A percentile compares a stretch with the other conserved stretches of the same genome.
These are phyloP conservation scores for Geoglossum cookeanum DNA, from an alignment of 2,329 filamentous ascomycete species.

Conservation along the genomic window DNA sequence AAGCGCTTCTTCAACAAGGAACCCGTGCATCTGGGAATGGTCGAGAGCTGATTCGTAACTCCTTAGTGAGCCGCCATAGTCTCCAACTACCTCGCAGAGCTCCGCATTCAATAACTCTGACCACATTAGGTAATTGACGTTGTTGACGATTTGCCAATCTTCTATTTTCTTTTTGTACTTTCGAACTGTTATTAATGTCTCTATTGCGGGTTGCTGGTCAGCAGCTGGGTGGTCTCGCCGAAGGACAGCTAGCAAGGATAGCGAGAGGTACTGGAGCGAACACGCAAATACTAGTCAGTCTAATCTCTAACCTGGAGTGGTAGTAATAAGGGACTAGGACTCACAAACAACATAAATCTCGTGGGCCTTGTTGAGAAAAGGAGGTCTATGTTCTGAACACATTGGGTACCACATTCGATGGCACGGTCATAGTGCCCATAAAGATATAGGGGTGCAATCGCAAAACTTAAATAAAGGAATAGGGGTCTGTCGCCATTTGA, in stretches of 20 bases:
- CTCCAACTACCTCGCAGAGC: constrained; percentile 39
- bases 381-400: constrained; percentile 27
- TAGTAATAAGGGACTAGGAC: constrained; percentile 30
- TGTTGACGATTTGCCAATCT: constrained; percentile 42
- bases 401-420: constrained; percentile 34
- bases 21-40: constrained; percentile 47
- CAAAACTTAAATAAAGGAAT: constrained; percentile 48
- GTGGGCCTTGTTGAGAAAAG: constrained; percentile 43
- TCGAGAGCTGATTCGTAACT: constrained; percentile 54
- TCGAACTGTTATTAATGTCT: constrained; percentile 25
- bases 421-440: constrained; percentile 43
- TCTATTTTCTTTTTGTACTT: constrained; percentile 40
- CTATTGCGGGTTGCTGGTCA: constrained; percentile 29
- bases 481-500: constrained; percentile 44
- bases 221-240: constrained; percentile 26
- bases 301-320: neutral
- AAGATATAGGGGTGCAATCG: constrained; percentile 41
- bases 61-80: constrained; percentile 38
- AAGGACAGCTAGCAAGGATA: constrained; percentile 1
- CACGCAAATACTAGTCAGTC: neutral
- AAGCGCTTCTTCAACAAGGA: constrained; percentile 52
- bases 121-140: constrained; percentile 55
- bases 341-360: constrained; percentile 30
- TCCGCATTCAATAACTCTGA: constrained; percentile 49
- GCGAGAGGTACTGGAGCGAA: neutral